Base-by-base conservation (phyloP, 108 stramenopile species). In the Chaetoceros tenuissimus region DNA sequence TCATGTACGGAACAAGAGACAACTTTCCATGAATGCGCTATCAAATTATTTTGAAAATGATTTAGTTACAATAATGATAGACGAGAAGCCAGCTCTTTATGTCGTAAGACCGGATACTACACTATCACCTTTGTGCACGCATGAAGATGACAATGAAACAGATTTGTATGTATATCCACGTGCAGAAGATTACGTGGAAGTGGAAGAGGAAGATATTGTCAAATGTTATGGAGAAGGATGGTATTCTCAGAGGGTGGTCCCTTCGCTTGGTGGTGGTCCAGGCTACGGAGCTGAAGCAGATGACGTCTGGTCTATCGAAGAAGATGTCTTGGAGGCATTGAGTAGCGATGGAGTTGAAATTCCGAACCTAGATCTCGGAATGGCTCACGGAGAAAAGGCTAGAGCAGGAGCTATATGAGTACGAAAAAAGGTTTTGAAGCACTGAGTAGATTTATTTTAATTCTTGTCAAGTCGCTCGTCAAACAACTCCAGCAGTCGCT, bases 361-460 rank as follows among this genome's bases (percentile, higher is more conserved):
- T 25, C 83, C 83, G 10, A 31, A 73, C 13, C 59, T 85, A 63
- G 78, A 85, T 56, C 49, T 78, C 10, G 84, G 80, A 23, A 82
- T 82, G 64, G 78, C 84, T 49, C 84, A 80, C 63, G 84, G 80
- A 24, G 84, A 82, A 71, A 85, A 84, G 64, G 83, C 83, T 13
- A 55, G 83, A 17, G 79, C 74, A 24, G 83, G 83, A 1, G 73
- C 83, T 3, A 69, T 75, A 19, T 71, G 13, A 13, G 34, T 10
- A 40, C 34, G 34, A 10, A 40, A 40, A 40, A 40, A 40, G 5
- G 8, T 40, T 40, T 13, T 40, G 13, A 40, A 40, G 5, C 13
- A 13, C 5, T 40, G 5, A 40, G 8, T 40, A 10, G 5, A 5
- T 40, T 40, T 40, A 40, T 40, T 40, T 40, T 5, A 13, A 40